A percentile compares a stretch with the other conserved stretches of the same genome.
These are phyloP conservation scores for Fusarium transvaalense DNA, from an alignment of 2,329 filamentous ascomycete species.

Conservation along the genomic window DNA sequence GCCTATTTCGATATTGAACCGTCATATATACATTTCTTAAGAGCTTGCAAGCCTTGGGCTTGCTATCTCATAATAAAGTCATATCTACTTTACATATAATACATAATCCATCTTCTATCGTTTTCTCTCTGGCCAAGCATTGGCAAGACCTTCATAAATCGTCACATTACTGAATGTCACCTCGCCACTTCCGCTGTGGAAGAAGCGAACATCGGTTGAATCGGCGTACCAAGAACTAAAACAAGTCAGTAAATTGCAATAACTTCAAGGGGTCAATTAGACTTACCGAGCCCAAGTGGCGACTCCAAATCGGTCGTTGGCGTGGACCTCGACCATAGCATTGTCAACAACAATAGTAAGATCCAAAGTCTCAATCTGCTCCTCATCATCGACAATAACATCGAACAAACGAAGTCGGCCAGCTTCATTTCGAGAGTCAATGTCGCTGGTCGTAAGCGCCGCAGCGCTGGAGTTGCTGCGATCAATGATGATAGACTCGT, in stretches of 20 bases:
- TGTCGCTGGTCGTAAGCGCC: slow-evolving; percentile 54
- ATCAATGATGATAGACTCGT: slow-evolving; percentile 58
- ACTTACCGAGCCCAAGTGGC: slow-evolving; percentile 59
- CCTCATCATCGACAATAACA: slow-evolving; percentile 46
- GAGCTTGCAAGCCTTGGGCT: background rate
- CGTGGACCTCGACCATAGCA: slow-evolving; percentile 55
- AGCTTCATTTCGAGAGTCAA: slow-evolving; percentile 54
- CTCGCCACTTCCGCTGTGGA: slow-evolving; percentile 50
- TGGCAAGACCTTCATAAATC: slow-evolving; percentile 54
- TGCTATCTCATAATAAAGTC: background rate
- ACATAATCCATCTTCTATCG: slow-evolving; percentile 9
- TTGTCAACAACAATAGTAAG: slow-evolving; percentile 58
- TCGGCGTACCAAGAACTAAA: slow-evolving; percentile 53
- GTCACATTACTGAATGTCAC: slow-evolving; percentile 51
- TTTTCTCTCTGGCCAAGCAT: slow-evolving; percentile 54
- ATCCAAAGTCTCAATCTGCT: slow-evolving; percentile 54
- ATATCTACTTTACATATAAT: slow-evolving; percentile 1
- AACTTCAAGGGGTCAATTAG: background rate
- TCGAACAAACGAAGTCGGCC: slow-evolving; percentile 58
- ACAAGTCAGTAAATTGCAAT: slow-evolving; percentile 29
- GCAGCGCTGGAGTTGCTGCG: slow-evolving; percentile 57
- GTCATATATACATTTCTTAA: background rate
- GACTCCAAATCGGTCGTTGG: slow-evolving; percentile 57
- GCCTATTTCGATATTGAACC: background rate
- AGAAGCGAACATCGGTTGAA: slow-evolving; percentile 54